These are phyloP conservation scores for Themeda triandra DNA, from an alignment of 176 grass and related monocot species.

Conservation along the genomic window DNA sequence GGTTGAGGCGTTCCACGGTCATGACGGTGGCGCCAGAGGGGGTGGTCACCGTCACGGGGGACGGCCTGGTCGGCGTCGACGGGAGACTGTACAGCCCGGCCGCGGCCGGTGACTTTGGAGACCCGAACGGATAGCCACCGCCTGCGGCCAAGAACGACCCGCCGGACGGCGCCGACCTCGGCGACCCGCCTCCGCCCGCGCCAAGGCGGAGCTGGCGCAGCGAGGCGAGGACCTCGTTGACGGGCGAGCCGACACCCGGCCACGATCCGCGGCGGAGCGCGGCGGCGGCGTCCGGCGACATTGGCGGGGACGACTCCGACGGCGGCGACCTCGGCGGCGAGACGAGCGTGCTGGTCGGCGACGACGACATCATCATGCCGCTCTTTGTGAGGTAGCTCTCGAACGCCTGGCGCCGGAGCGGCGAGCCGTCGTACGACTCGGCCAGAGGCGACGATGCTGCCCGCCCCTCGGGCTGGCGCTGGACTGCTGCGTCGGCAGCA, in stretches of 20 bases:
- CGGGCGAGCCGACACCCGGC: conserved; percentile 30
- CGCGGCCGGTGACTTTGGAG: conserved; percentile 29
- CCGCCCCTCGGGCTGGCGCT: conserved; percentile 42
- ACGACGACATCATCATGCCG: conserved; percentile 37
- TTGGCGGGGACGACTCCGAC: conserved; percentile 74
- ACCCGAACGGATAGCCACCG: conserved; percentile 35
- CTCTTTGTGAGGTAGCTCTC: conserved; percentile 56
- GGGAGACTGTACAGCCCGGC: conserved; percentile 53
- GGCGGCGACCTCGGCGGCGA: conserved; percentile 60
- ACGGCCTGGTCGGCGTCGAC: conserved; percentile 38
- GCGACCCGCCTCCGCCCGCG: conserved; percentile 15
- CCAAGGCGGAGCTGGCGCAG: conserved; percentile 63
- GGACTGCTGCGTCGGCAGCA: conserved; percentile 19
- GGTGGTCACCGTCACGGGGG: background rate
- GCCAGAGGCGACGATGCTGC: conserved; percentile 10
- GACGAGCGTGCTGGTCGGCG: conserved; percentile 74
- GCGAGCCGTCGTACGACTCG: conserved; percentile 88
- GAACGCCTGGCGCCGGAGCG: conserved; percentile 56
- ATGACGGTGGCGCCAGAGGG: conserved; percentile 15
- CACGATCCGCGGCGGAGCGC: conserved; percentile 47
- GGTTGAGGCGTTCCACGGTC: conserved; percentile 35
- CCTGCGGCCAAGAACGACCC: conserved; percentile 13
- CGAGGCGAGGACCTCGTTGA: conserved; percentile 57
- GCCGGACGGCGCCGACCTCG: conserved; percentile 44
- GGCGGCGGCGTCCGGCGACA: conserved; percentile 44